A percentile compares a stretch with the other conserved stretches of the same genome.
phyloP scores from a whole-genome alignment of 306 rosid genomes.

The Benincasa hispida region DNA sequence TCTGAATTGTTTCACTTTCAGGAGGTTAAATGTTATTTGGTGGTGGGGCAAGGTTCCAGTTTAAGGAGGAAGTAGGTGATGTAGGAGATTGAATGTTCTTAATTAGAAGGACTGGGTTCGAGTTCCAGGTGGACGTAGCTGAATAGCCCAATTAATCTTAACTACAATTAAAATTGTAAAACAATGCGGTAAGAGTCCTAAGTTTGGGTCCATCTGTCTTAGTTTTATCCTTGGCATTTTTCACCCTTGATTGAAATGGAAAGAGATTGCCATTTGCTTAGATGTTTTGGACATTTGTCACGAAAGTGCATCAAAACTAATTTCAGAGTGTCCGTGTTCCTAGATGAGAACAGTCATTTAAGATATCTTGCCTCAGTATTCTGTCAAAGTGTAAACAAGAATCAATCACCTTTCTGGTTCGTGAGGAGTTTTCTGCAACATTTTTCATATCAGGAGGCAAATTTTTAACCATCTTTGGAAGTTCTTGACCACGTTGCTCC shows the following conservation, averaged over 20 bases:
- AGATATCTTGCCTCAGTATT: neutral
- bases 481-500: constrained; percentile 75
- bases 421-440: constrained; percentile 31
- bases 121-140: neutral
- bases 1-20: no score
- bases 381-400: constrained; percentile 9
- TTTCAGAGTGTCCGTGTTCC: neutral
- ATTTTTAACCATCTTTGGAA: constrained; percentile 49
- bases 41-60: neutral
- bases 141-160: neutral
- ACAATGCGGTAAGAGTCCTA: neutral
- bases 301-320: neutral
- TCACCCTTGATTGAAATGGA: neutral
- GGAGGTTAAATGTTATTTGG: neutral
- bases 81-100: neutral
- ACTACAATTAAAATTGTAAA: neutral
- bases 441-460: constrained; percentile 45
- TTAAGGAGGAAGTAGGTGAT: neutral
- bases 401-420: constrained; percentile 48
- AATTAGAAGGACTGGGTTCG: neutral
- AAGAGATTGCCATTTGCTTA: neutral
- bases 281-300: neutral
- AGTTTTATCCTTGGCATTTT: neutral
- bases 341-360: neutral
- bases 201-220: neutral